Conservation (phyloP, 2,329 filamentous ascomycete species). For the Penicillium sp. region DNA sequence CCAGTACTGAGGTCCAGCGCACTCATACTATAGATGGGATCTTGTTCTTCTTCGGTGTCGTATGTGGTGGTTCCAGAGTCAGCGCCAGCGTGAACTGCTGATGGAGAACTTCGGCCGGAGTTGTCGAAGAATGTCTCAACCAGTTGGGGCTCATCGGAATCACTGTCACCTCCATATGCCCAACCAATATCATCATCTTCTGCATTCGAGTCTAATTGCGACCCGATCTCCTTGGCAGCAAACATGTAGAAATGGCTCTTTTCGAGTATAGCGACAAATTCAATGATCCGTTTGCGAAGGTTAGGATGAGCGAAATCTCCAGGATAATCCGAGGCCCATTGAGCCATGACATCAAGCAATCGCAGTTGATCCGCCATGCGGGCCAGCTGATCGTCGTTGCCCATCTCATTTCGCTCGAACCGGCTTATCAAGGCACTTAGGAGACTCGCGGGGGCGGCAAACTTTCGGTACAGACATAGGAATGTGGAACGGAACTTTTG, state of each 20-base stretch:
- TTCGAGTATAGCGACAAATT: conserved; percentile 73
- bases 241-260: conserved; percentile 77
- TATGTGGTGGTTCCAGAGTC: conserved; percentile 13
- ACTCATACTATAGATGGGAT: conserved; percentile 39
- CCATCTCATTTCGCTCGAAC: conserved; percentile 71
- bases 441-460: conserved; percentile 76
- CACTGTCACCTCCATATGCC: conserved; percentile 72
- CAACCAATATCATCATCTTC: conserved; percentile 92
- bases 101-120: conserved; percentile 42
- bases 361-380: conserved; percentile 79
- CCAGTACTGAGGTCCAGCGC: conserved; percentile 41
- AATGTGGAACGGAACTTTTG: conserved; percentile 86
- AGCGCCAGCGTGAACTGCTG: conserved; percentile 30
- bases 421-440: conserved; percentile 65
- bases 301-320: conserved; percentile 83
- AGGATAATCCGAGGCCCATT: conserved; percentile 87
- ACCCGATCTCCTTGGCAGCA: conserved; percentile 79
- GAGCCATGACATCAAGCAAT: conserved; percentile 77
- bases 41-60: conserved; percentile 35
- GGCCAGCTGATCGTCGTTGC: conserved; percentile 68
- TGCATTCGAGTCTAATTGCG: conserved; percentile 69
- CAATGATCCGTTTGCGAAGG: conserved; percentile 68
- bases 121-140: conserved; percentile 42
- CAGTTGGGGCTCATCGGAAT: conserved; percentile 47
- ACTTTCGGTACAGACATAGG: conserved; percentile 89